Conservation (phyloP, 768 basidiomycete genomes). For the Symmetrospora coprosmae region DNA sequence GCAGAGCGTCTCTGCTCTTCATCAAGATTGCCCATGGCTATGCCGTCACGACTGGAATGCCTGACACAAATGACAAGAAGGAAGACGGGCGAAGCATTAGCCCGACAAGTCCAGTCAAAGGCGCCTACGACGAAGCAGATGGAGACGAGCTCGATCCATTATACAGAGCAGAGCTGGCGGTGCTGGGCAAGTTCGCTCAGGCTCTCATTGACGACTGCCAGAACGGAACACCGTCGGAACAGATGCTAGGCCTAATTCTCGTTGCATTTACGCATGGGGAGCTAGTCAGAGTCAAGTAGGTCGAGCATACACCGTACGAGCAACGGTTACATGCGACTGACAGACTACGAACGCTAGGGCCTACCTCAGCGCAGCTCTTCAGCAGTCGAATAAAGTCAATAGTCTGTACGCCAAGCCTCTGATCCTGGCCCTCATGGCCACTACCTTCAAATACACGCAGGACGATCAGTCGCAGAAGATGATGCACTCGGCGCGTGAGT, state of each 20-base stretch:
- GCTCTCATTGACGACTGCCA: constrained; percentile 1
- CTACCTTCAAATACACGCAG: constrained; percentile 6
- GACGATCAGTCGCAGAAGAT: constrained; percentile 10
- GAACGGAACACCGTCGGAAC: neutral
- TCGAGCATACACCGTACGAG: neutral
- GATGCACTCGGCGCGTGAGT: constrained; percentile 14
- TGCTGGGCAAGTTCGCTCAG: neutral
- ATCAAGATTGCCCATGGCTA: neutral
- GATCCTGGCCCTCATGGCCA: constrained; percentile 2
- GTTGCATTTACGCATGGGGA: constrained; percentile 3
- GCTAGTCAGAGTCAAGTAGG: constrained; percentile 9
- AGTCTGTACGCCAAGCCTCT: constrained; percentile 8
- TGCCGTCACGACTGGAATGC: neutral
- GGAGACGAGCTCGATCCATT: neutral
- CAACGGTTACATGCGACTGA: neutral
- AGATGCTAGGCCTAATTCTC: neutral
- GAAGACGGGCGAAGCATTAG: neutral
- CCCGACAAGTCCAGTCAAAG: neutral
- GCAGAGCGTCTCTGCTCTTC: neutral
- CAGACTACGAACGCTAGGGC: neutral
- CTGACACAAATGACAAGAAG: neutral
- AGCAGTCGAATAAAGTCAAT: neutral
- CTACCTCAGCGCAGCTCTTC: neutral
- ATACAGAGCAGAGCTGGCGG: neutral
- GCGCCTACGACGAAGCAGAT: neutral